Conservation (phyloP, 2,329 filamentous ascomycete genomes). For the Phyllosticta capitalensis region DNA sequence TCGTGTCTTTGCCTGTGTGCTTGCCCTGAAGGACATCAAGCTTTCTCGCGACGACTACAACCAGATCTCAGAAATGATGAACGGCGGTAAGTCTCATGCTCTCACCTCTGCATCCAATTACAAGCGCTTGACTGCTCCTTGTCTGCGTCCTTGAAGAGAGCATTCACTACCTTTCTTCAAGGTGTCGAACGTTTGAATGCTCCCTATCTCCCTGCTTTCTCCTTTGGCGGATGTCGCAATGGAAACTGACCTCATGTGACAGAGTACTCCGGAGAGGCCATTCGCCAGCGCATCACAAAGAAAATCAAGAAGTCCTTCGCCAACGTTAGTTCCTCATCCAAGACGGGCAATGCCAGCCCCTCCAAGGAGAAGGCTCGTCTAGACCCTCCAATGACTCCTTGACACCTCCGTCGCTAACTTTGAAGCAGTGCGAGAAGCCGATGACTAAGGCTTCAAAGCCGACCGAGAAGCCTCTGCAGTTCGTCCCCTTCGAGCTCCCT, state of each 20-base stretch:
- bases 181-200: too few relatives aligned
- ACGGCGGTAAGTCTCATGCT: not conserved
- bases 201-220: not conserved
- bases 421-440: too few relatives aligned
- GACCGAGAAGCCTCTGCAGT: too few relatives aligned
- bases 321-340: not conserved
- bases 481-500: too few relatives aligned
- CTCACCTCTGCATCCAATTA: not conserved
- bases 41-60: not conserved
- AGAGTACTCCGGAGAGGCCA: not conserved
- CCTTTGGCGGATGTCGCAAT: too few relatives aligned
- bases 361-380: not conserved
- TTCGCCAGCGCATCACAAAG: not conserved
- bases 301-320: not conserved
- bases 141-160: too few relatives aligned
- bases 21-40: not conserved
- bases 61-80: not conserved
- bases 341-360: not conserved
- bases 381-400: too few relatives aligned
- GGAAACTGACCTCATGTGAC: not conserved
- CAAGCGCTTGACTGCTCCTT: too few relatives aligned
- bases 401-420: too few relatives aligned
- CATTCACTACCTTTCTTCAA: too few relatives aligned
- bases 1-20: not conserved
- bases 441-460: too few relatives aligned